These are phyloP conservation scores for Grifola frondosa DNA, from an alignment of 1,284 basidiomycete genomes.

Conservation along the genomic window DNA sequence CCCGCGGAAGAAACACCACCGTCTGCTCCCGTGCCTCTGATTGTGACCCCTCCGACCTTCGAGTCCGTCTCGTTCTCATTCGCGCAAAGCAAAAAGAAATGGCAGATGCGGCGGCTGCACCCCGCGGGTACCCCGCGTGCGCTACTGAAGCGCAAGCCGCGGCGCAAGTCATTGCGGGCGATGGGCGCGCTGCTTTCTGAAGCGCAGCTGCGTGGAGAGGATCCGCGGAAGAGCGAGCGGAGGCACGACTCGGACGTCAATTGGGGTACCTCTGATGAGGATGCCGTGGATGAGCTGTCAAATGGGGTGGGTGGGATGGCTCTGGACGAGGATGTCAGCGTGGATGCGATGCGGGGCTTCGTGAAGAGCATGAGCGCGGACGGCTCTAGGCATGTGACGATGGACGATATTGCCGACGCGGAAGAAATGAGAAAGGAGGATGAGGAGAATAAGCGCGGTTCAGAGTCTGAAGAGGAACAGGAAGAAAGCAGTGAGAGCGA, in stretches of 20 bases:
- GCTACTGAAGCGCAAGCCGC: slow-evolving; percentile 23
- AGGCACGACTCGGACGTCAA: slow-evolving; percentile 70
- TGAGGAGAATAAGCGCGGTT: slow-evolving; percentile 31
- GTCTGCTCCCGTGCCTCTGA: neutral
- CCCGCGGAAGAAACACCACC: slow-evolving; percentile 9
- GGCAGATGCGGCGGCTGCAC: slow-evolving; percentile 20
- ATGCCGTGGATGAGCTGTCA: slow-evolving; percentile 36
- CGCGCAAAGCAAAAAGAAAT: slow-evolving; percentile 8
- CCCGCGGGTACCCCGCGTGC: slow-evolving; percentile 25
- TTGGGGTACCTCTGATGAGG: slow-evolving; percentile 62
- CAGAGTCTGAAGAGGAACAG: slow-evolving; percentile 46
- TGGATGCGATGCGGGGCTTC: slow-evolving; percentile 55
- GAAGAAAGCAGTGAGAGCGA: slow-evolving; percentile 24
- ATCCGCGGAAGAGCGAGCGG: slow-evolving; percentile 49
- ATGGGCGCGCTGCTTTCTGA: slow-evolving; percentile 62
- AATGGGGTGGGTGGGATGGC: slow-evolving; percentile 52
- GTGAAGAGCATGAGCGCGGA: slow-evolving; percentile 48
- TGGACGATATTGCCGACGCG: slow-evolving; percentile 64
- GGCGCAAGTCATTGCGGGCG: slow-evolving; percentile 32
- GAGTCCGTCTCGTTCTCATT: slow-evolving; percentile 23
- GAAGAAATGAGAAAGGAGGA: slow-evolving; percentile 55
- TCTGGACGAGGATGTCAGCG: slow-evolving; percentile 52
- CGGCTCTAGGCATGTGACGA: slow-evolving; percentile 53
- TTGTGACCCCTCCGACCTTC: slow-evolving; percentile 8
- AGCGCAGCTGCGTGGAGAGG: slow-evolving; percentile 44